Evolutionary conservation across 2,329 filamentous ascomycete genomes (phyloP), one percentile per base, ranked within the genome.

Genomic region (Aotearoamyces nothofagi): DNA sequence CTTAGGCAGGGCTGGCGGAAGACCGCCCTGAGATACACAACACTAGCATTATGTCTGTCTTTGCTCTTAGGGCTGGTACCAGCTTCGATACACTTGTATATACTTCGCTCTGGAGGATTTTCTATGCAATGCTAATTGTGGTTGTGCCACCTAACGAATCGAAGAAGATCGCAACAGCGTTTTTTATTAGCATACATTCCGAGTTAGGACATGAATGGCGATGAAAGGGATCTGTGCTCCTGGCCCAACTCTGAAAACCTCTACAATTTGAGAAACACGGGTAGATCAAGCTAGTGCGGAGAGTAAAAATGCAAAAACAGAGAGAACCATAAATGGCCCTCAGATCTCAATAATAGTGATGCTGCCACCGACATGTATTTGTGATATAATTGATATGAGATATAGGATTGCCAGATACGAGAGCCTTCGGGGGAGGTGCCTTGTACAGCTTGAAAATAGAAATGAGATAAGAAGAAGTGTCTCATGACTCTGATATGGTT

Each of bases 141-240:
- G n/a, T n/a, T n/a, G n/a, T n/a, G n/a, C n/a, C n/a, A 9, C 68
- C 69, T 2, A 73, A 56, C 36, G 68, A 68, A 45, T 73, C 67
- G 20, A 58, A 53, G 39, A 73, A 73, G 39, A 72, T 66, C 25
- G 58, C 59, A 36, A 66, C 60, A 9, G 68, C 61, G 17, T 67
- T 58, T 14, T 66, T 68, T 1, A 57, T 63, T 4, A 66, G 57
- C 22, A 73, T 54, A 31, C 73, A 66, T 10, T 61, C 55, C 16
- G 6, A 72, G n/a, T 53, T 0, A 66, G 61, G 0, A 67, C 46
- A 35, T 65, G 61, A 4, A 60, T 55, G 14, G 56, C 58, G 33
- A 65, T 61, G 45, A 66, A 61, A 22, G 63, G 62, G 5, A 63
- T 51, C 39, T 69, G 60, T 24, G 62, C 47, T 10, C 46, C 53